phyloP scores from a whole-genome alignment of 805 yeast species.

The Kazachstania africana region DNA sequence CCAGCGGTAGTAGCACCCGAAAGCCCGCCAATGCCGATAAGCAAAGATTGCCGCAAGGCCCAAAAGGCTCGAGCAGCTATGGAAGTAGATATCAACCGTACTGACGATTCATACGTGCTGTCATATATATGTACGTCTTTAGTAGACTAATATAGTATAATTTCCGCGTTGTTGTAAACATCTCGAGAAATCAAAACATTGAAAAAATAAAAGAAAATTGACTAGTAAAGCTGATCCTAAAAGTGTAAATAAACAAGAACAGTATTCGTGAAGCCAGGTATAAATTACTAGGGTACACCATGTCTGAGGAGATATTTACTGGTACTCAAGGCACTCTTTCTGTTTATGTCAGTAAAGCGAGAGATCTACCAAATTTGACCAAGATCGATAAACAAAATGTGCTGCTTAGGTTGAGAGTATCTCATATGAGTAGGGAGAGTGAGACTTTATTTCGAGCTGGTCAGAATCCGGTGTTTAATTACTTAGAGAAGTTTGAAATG shows the following conservation, averaged over 20 bases:
- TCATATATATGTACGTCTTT: too few species aligned
- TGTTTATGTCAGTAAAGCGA: conserved; percentile 68
- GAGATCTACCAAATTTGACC: conserved; percentile 75
- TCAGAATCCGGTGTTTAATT: conserved; percentile 84
- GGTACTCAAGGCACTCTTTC: conserved; percentile 45
- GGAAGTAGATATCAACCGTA: too few species aligned
- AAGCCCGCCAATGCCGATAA: neutral
- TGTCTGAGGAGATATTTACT: conserved; percentile 16
- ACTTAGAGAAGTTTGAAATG: conserved; percentile 56
- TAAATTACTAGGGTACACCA: too few species aligned
- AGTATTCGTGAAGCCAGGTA: too few species aligned
- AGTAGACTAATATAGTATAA: too few species aligned
- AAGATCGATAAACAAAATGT: conserved; percentile 91
- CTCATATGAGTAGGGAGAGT: conserved; percentile 72
- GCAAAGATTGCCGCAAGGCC: conserved; percentile 16
- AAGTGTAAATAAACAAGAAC: too few species aligned
- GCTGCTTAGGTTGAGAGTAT: conserved; percentile 70
- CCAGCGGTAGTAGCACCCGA: conserved; percentile 4
- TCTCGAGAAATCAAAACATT: too few species aligned
- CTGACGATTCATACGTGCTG: too few species aligned
- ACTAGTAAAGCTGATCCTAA: too few species aligned
- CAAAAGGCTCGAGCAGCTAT: too few species aligned
- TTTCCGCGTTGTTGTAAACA: too few species aligned
- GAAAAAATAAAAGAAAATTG: too few species aligned
- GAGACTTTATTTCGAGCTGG: conserved; percentile 78